phyloP scores from a whole-genome alignment of 179 eudicot genomes.

The Amaranthus tricolor region DNA sequence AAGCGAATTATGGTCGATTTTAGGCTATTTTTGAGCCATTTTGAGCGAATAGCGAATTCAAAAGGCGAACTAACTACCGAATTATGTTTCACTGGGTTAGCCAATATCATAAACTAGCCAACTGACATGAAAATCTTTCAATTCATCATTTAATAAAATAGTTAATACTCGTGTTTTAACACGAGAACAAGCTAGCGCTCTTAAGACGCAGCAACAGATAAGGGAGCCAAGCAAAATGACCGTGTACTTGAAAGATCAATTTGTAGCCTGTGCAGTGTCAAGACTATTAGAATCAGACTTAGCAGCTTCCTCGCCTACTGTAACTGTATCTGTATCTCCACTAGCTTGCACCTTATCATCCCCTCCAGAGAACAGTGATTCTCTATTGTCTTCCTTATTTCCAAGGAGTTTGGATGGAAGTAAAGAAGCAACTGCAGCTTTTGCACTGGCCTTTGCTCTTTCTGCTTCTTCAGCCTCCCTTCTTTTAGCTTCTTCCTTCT shows the following conservation, averaged over 20 bases:
- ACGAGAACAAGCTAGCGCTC: neutral
- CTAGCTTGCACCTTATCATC: conserved; percentile 9
- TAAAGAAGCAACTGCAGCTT: conserved; percentile 75
- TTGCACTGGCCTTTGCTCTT: conserved; percentile 65
- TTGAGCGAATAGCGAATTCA: no score
- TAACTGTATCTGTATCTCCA: conserved; percentile 22
- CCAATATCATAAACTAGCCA: neutral
- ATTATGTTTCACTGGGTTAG: neutral
- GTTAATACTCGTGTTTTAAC: neutral
- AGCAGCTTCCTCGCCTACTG: conserved; percentile 24
- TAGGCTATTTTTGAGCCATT: no score
- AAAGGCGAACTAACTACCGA: no score
- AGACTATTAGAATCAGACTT: conserved; percentile 24
- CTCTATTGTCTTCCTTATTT: conserved; percentile 44
- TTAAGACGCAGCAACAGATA: neutral
- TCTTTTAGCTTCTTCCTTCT: conserved; percentile 79
- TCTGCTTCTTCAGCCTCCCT: conserved; percentile 72
- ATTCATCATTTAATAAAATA: neutral
- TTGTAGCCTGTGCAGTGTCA: conserved; percentile 30
- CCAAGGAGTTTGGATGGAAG: conserved; percentile 73
- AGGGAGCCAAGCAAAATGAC: conserved; percentile 11
- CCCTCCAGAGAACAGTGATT: conserved; percentile 23
- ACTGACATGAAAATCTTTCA: neutral
- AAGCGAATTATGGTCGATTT: no score
- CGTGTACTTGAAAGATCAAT: conserved; percentile 23